Evolutionary conservation across 2,329 filamentous ascomycete species (phyloP).

Genomic region (Pestalotiopsis sp.): DNA sequence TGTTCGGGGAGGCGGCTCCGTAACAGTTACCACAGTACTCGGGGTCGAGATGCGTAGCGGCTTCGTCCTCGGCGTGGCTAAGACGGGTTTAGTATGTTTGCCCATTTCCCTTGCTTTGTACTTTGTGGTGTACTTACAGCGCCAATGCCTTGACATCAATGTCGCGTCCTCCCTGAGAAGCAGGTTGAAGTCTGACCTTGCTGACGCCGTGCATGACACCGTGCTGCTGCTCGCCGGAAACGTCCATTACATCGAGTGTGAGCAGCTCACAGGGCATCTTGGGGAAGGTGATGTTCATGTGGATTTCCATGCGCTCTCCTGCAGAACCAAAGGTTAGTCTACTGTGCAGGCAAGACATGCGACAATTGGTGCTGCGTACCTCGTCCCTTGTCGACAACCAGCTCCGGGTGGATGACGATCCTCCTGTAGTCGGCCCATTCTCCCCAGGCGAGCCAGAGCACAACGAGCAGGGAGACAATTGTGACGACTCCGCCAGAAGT

Average conservation of each 20-base stretch:
- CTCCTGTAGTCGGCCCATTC: conserved; percentile 95
- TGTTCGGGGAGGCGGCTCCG: conserved; percentile 74
- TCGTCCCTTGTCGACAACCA: conserved; percentile 96
- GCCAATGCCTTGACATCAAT: conserved; percentile 72
- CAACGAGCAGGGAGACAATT: conserved; percentile 83
- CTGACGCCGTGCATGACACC: conserved; percentile 90
- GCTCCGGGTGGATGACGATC: conserved; percentile 84
- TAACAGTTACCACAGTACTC: conserved; percentile 94
- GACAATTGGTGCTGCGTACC: conserved; percentile 51
- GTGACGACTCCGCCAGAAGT: conserved; percentile 96
- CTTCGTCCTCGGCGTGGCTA: conserved; percentile 69
- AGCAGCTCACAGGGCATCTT: conserved; percentile 91
- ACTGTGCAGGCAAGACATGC: not conserved
- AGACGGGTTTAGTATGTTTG: not conserved
- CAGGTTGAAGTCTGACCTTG: conserved; percentile 80
- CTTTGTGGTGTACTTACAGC: conserved; percentile 54
- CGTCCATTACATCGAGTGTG: conserved; percentile 98
- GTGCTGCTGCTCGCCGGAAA: conserved; percentile 94
- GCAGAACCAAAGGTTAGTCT: conserved; percentile 27
- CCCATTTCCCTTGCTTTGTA: not conserved
- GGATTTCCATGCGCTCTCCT: conserved; percentile 99
- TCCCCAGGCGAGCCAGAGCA: conserved; percentile 87
- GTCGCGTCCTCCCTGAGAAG: conserved; percentile 72
- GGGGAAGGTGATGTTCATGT: conserved; percentile 95
- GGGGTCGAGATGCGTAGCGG: conserved; percentile 80